Conservation (phyloP, 768 basidiomycete species). For the Lactarius quietus region DNA sequence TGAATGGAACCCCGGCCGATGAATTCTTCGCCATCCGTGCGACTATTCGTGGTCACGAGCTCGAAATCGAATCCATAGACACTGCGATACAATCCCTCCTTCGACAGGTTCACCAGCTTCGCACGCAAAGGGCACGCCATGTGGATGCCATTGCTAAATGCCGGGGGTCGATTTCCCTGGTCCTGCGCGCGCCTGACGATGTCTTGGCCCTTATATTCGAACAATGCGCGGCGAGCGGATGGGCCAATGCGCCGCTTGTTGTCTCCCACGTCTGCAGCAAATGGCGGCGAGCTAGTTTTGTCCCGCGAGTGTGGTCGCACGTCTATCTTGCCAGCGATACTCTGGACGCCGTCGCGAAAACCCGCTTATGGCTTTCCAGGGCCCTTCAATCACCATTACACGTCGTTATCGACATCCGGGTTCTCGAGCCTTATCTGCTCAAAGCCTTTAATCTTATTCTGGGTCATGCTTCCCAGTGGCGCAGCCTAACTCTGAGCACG, state of each 20-base stretch:
- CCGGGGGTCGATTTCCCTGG: conserved; percentile 50
- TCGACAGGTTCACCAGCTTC: conserved; percentile 40
- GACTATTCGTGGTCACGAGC: conserved; percentile 37
- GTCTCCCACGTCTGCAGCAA: conserved; percentile 56
- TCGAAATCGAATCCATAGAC: conserved; percentile 41
- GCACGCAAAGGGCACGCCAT: conserved; percentile 42
- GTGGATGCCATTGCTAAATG: conserved; percentile 41
- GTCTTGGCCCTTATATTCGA: conserved; percentile 54
- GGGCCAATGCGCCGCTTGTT: conserved; percentile 52
- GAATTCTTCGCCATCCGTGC: conserved; percentile 26
- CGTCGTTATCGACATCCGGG: conserved; percentile 40
- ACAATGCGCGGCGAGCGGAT: conserved; percentile 46
- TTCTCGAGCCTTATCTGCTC: conserved; percentile 32
- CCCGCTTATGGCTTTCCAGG: conserved; percentile 49
- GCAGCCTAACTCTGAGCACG: conserved; percentile 40
- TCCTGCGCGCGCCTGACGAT: conserved; percentile 53
- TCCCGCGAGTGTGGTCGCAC: conserved; percentile 56
- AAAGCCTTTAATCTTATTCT: conserved; percentile 34
- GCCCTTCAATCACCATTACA: conserved; percentile 43
- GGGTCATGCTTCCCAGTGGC: conserved; percentile 43
- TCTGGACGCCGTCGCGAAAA: conserved; percentile 40
- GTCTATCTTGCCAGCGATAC: conserved; percentile 49
- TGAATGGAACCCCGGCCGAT: conserved; percentile 14
- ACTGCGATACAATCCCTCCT: conserved; percentile 42
- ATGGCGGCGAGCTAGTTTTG: conserved; percentile 52